Base-by-base conservation (phyloP, 169 alveolate species). In the Babesia gibsoni region DNA sequence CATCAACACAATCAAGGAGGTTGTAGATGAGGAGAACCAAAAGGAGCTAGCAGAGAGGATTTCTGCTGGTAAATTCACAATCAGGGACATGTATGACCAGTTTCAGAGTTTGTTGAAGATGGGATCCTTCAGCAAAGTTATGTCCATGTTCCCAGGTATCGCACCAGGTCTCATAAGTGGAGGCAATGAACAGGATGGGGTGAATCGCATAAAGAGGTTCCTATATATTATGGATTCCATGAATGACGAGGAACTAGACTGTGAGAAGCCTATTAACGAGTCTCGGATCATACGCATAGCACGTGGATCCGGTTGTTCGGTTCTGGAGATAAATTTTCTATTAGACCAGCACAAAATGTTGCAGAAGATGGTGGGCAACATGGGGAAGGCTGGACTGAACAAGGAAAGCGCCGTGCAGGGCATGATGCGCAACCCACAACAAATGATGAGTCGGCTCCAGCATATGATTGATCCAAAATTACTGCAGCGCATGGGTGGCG, bases 41-140 rank as follows among this genome's bases (percentile, higher is more conserved):
- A 95, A 96, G 42, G 97, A 98, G 79, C 73, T 97, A 84, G 91
- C 95, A 25, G 95, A 96, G 61, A 91, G 98, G 54, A 81, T 98
- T 49, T 82, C 95, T 18, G 93, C 96, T 75, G 99, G 99, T 6
- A 91, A 93, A 68, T 96, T 96, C 73, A 84, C 98, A 10, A 53
- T 98, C 12, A 87, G 98, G 77, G 99, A 96, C 81, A 94, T 98
- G 97, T 94, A 95, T 63, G 98, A 96, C 70, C 98, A 98, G 83
- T 95, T 93, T 86, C 94, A 94, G 66, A 63, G 42, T 23, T 95
- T 96, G 56, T 91, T 97, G 72, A 95, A 94, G 72, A 92, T 97
- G 97, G 99, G 98, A 0, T 95, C 99, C 20, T 77, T 96, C 48
- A 92, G 96, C 80, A 64, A 94, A 79, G 97, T 98, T 9, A 92